Evolutionary conservation across 2,329 filamentous ascomycete species (phyloP), one percentile per base, ranked within the genome.

Genomic region (Helicocarpus griseus): DNA sequence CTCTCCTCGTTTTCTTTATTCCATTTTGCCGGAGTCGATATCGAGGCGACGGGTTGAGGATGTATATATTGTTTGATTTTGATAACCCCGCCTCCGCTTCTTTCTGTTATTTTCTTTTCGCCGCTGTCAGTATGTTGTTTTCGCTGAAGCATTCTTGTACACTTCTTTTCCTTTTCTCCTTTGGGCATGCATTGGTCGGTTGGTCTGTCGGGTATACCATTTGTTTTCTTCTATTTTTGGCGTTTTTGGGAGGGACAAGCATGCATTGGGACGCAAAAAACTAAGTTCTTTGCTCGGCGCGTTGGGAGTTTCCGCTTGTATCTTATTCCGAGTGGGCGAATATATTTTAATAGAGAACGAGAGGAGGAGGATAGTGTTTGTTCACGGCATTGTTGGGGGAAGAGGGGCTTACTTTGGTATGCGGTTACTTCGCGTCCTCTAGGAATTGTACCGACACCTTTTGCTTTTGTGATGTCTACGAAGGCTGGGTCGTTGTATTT

Each of bases 221-320:
- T 44, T 44, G 24, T 29, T 17, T 40, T 5, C 9, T 38, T 47
- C 21, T 21, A 29, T 36, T 50, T 45, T 29, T 29, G 28, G 26
- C 19, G 21, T 33, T 36, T 21, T 36, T 26, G 28, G 17, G 33
- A 35, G 9, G 7, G 29, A 29, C 7, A 3, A 14, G 35, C 28
- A 39, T 8, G n/a, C 48, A 40, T 41, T 17, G 29, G 45, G 48
- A 28, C n/a, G n/a, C n/a, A n/a, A n/a, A n/a, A 17, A 14, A 48
- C 29, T 24, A 28, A 31, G 21, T n/a, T 46, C 13, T 41, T 39
- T 43, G 4, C 33, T 24, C 28, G 39, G 31, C 40, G 53, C 52
- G 46, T 51, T 39, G 49, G 54, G 33, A 44, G 49, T 49, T 46
- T 48, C 9, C 11, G 41, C 7, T 35, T n/a, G 26, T 43, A 26